Base-by-base conservation (phyloP, 371 early-diverging fungal species). In the Phascolomyces articulosus region DNA sequence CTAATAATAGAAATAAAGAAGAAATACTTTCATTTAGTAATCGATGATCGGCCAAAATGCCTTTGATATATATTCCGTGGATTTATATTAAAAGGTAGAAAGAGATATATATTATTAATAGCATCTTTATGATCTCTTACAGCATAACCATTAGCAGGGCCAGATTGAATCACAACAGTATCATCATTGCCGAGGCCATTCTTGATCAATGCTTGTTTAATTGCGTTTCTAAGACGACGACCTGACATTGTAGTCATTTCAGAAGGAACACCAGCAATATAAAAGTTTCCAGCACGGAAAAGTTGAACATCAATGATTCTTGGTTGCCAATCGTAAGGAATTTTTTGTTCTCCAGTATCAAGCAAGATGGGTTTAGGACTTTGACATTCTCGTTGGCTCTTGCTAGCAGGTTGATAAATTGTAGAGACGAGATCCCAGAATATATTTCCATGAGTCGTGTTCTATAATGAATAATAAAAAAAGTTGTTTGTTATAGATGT, bases 161-260 rank as follows among this genome's bases (percentile, higher is more conserved):
- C 90, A 24, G 85, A 75, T 38, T 88, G 71, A 53, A 87, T 80
- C 2, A 90, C 70, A 0, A 69, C 60, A 0, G 82, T 83, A 40
- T 80, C 78, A 13, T 72, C 48, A 61, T 86, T 78, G 26, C 82
- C 75, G 11, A 82, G 40, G 3, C 69, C 73, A 53, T 77, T 75
- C 16, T 68, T 44, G 8, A 84, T 72, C 1, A 87, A 57, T 9
- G 73, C 63, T 7, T 63, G 48, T 26, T 77, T 70, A 8, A 78
- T 77, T 6, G 85, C 69, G 0, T 73, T 70, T 18, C 79, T 75
- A 18, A 89, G 61, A 10, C 88, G 67, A 47, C 89, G 64, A 11
- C 90, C 90, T 49, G 82, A 77, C 90, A 90, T 88, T 23, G 88
- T 89, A 11, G 89, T 85, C 64, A 89, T 85, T 71, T 88, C 89